phyloP scores from a whole-genome alignment of 2,329 filamentous ascomycete species.

The Aspergillus glaucus region DNA sequence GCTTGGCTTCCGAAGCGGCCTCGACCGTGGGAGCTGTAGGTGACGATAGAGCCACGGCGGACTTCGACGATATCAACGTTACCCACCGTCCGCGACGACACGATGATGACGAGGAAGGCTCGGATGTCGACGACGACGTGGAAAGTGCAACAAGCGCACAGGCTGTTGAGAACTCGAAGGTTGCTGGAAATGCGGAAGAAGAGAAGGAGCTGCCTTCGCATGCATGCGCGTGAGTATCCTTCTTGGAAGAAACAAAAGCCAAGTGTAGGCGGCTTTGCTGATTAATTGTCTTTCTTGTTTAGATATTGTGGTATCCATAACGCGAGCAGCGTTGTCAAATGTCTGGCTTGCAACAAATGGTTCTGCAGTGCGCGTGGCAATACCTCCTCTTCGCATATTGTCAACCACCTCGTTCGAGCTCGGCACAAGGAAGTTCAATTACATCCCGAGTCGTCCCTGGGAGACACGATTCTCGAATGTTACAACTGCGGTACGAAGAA shows the following conservation, averaged over 20 bases:
- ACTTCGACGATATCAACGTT: constrained; percentile 74
- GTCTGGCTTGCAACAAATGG: constrained; percentile 93
- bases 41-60: constrained; percentile 67
- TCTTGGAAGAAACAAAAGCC: too few relatives aligned
- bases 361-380: constrained; percentile 98
- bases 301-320: constrained; percentile 98
- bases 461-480: constrained; percentile 94
- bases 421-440: constrained; percentile 98
- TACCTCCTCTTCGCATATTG: constrained; percentile 92
- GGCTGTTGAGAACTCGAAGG: constrained; percentile 65
- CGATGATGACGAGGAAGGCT: constrained; percentile 85
- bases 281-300: constrained; percentile 9
- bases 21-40: constrained; percentile 75
- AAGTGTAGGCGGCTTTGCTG: not conserved
- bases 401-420: constrained; percentile 94
- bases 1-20: constrained; percentile 67
- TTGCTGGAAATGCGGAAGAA: constrained; percentile 57
- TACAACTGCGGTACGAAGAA: constrained; percentile 99
- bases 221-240: constrained; percentile 77
- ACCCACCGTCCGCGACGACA: constrained; percentile 62
- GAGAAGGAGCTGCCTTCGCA: constrained; percentile 88
- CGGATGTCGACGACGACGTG: constrained; percentile 73
- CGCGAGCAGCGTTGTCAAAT: constrained; percentile 91
- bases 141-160: constrained; percentile 74
- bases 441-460: constrained; percentile 84